Conservation (phyloP, 1,139 yeast species). For the Candida neerlandica region DNA sequence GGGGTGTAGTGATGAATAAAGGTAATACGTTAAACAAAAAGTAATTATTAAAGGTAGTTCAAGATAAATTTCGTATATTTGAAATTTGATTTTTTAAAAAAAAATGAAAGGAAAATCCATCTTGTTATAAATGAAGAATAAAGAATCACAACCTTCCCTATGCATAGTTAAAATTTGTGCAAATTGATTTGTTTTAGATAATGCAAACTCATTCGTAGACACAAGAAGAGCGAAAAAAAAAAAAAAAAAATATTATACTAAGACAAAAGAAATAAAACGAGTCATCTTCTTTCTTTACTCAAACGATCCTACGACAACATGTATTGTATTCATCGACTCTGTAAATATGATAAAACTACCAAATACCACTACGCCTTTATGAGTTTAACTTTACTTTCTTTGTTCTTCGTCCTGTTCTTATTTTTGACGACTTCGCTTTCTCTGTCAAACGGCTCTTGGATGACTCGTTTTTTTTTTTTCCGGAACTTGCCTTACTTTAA, state of each 20-base stretch:
- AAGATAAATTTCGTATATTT: background rate
- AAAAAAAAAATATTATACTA: background rate
- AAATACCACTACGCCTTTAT: too few relatives aligned
- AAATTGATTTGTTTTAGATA: constrained; percentile 4
- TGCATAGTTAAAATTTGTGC: background rate
- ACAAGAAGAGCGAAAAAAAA: background rate
- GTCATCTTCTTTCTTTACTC: background rate
- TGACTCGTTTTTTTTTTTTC: too few relatives aligned
- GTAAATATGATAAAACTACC: too few relatives aligned
- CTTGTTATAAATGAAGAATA: background rate
- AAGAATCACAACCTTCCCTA: background rate
- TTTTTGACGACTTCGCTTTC: too few relatives aligned
- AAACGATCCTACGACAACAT: too few relatives aligned
- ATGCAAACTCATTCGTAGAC: background rate
- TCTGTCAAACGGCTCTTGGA: too few relatives aligned
- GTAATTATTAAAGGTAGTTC: background rate
- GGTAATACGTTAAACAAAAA: background rate
- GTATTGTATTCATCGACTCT: too few relatives aligned
- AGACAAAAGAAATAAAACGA: background rate
- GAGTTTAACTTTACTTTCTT: too few relatives aligned
- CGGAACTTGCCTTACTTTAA: too few relatives aligned
- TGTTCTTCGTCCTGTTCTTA: too few relatives aligned
- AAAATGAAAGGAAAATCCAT: background rate
- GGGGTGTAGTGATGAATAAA: background rate
- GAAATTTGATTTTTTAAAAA: background rate